Evolutionary conservation across 73 alveolate genomes (phyloP).

Genomic region (Effrenium voratum): DNA sequence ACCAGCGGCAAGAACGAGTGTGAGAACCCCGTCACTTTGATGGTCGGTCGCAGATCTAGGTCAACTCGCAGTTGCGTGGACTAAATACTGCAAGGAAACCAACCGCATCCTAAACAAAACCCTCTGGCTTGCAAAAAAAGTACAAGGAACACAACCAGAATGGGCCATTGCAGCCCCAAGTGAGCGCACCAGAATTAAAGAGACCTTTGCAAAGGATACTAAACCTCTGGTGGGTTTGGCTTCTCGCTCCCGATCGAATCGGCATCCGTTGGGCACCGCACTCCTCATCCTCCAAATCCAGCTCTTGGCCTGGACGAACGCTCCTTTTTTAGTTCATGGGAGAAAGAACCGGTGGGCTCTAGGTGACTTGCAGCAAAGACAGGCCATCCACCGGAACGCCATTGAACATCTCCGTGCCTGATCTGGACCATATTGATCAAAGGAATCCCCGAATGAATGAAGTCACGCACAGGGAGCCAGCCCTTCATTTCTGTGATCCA

Average conservation of each 20-base stretch:
- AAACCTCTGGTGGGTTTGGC: not conserved
- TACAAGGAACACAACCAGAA: not conserved
- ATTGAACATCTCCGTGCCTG: no score
- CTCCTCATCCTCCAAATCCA: conserved; percentile 92
- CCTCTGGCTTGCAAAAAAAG: not conserved
- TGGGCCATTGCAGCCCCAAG: not conserved
- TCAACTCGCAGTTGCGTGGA: not conserved
- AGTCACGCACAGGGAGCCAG: no score
- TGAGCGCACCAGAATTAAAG: not conserved
- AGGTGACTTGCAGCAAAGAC: no score
- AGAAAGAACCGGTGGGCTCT: no score
- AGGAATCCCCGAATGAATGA: no score
- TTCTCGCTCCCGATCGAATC: not conserved
- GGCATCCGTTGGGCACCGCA: not conserved
- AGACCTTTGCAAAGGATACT: not conserved
- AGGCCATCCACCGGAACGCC: no score
- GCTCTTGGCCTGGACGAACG: conserved; percentile 42
- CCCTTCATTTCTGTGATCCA: no score
- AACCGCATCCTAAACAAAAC: not conserved
- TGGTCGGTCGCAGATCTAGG: not conserved
- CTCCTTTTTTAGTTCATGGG: not conserved
- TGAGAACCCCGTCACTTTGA: not conserved
- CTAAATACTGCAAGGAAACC: not conserved
- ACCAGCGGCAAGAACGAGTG: not conserved
- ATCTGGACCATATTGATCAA: no score